phyloP scores from a whole-genome alignment of 352 stramenopile genomes.

The Blastocystis sp. region DNA sequence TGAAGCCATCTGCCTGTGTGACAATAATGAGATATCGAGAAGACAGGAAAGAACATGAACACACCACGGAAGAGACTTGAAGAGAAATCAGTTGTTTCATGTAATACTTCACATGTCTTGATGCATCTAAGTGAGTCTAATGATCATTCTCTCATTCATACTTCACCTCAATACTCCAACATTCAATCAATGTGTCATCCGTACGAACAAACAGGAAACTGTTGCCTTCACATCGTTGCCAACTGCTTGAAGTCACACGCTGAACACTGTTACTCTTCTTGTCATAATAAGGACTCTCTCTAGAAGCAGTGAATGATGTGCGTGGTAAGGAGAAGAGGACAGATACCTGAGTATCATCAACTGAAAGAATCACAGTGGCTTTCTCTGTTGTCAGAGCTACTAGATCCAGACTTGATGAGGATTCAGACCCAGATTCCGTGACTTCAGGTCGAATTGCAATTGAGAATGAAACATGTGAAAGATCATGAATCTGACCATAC shows the following conservation, averaged over 20 bases:
- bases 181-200: neutral
- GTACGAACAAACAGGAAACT: constrained; percentile 27
- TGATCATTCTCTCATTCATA: neutral
- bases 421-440: neutral
- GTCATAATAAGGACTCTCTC: neutral
- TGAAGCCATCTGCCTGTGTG: neutral
- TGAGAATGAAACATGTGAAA: neutral
- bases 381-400: neutral
- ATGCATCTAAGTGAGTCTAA: constrained; percentile 2
- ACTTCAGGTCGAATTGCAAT: neutral
- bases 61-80: neutral
- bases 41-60: neutral
- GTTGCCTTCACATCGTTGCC: neutral
- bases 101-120: neutral
- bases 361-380: neutral
- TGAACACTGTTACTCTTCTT: constrained; percentile 24
- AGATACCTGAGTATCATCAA: neutral
- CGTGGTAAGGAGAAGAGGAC: neutral
- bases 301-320: neutral
- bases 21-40: neutral
- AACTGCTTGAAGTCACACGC: neutral
- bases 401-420: neutral
- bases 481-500: constrained; percentile 5
- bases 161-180: neutral
- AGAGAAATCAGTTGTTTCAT: neutral